Evolutionary conservation across 768 basidiomycete species (phyloP).

Genomic region (Punctularia strigosozonata): DNA sequence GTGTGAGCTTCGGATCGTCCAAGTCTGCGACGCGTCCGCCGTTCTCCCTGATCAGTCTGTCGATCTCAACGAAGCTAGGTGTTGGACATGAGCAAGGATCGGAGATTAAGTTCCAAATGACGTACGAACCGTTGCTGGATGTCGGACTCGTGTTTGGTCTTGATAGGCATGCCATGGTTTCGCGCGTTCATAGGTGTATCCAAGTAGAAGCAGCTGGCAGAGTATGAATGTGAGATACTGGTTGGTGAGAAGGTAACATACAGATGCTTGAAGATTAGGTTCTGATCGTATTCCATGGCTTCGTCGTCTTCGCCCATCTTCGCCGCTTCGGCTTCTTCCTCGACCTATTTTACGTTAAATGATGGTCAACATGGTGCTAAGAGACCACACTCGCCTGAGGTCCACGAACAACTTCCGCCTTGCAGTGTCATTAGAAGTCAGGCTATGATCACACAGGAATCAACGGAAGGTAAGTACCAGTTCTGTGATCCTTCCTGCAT

Average conservation of each 20-base stretch:
- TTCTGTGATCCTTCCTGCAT: background rate
- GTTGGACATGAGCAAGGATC: background rate
- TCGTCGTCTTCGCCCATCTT: constrained; percentile 63
- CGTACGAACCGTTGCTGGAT: constrained; percentile 42
- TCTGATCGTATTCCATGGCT: constrained; percentile 70
- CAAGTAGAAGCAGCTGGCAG: constrained; percentile 70
- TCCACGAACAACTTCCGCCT: no score
- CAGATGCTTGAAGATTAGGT: constrained; percentile 76
- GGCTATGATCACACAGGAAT: no score
- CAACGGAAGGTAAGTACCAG: no score
- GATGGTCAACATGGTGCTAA: no score
- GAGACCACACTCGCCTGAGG: no score
- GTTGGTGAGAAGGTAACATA: constrained; percentile 22
- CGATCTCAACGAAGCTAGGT: constrained; percentile 43
- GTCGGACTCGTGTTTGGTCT: constrained; percentile 37
- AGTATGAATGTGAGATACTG: constrained; percentile 1
- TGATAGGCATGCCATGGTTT: constrained; percentile 48
- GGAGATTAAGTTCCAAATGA: background rate
- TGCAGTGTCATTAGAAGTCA: no score
- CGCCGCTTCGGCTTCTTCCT: constrained; percentile 17
- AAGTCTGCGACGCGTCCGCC: constrained; percentile 67
- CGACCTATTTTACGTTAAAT: background rate
- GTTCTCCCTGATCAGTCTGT: constrained; percentile 43
- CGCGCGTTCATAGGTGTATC: constrained; percentile 70
- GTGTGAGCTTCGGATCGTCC: constrained; percentile 71